Base-by-base conservation (phyloP, 495 filamentous ascomycete species). In the Penicilliopsis zonata region DNA sequence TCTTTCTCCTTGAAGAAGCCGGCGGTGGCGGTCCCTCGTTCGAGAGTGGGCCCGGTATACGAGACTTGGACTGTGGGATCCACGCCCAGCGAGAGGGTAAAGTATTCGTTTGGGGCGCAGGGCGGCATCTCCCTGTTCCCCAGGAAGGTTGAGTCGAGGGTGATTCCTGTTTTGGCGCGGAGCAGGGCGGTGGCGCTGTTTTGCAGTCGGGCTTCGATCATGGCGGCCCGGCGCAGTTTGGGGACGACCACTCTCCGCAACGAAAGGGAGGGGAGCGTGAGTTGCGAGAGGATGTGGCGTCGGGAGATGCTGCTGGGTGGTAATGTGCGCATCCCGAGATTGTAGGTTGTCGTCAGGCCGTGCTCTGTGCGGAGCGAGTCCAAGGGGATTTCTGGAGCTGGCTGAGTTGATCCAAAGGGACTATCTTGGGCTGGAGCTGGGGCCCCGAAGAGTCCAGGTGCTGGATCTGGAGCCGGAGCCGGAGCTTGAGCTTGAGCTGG, bases 121-220 rank as follows among this genome's bases (percentile, higher is more conserved):
- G 64, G 65, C 7, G 74, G 66, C 4, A 82, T 47, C 0, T 54
- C 53, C 1, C 70, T 63, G 24, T 71, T 72, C 7, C 80, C 80
- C 18, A 85, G 51, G 48, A 82, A 82, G 7, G 64, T 68, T 3
- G 72, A 74, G 44, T 83, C 80, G 15, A 82, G 74, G 2, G 76
- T 79, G 9, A 83, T 58, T 2, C 77, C 75, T 0, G 64, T 65
- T 1, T 61, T 62, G 10, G 76, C 78, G 35, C 62, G 63, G 18
- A 80, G 69, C 2, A 83, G 60, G 1, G 70, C 72, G 27, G 63
- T 58, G 27, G 63, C 68, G 3, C 59, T 60, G 39, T 82, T 83
- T 32, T 63, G 59, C 18, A 83, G 51, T 18, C 65, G 64, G 7
- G 76, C 77, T 36, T 72, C 72, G 25, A 82, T 67, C 52, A 80